Conservation (phyloP, 1,284 basidiomycete species). For the Neolentinus lepideus region DNA sequence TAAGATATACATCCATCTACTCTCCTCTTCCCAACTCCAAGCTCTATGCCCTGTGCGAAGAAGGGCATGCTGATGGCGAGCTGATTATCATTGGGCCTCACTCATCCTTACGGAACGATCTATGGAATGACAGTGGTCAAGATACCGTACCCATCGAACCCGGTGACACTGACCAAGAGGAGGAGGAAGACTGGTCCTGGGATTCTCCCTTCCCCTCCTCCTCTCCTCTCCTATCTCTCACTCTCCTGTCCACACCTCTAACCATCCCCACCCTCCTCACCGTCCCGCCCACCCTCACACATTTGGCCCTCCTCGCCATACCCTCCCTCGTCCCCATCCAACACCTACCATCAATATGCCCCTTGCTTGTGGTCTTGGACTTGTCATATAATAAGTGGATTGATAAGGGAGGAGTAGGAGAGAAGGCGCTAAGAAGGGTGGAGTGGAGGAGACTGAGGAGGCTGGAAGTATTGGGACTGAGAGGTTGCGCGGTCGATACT, state of each 20-base stretch:
- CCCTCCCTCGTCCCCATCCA: slow-evolving; percentile 38
- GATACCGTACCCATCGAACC: neutral
- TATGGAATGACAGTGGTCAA: slow-evolving; percentile 25
- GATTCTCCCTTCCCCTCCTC: slow-evolving; percentile 14
- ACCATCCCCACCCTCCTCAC: slow-evolving; percentile 30
- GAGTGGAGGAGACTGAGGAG: slow-evolving; percentile 48
- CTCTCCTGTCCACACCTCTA: slow-evolving; percentile 25
- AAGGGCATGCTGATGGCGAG: slow-evolving; percentile 52
- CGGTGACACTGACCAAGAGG: slow-evolving; percentile 18
- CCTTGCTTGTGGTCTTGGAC: slow-evolving; percentile 54
- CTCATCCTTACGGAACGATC: slow-evolving; percentile 33
- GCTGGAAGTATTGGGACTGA: slow-evolving; percentile 44
- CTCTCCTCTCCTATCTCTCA: slow-evolving; percentile 21
- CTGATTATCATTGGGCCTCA: slow-evolving; percentile 52
- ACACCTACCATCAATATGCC: slow-evolving; percentile 51
- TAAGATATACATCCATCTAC: slow-evolving; percentile 50
- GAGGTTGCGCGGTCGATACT: slow-evolving; percentile 37
- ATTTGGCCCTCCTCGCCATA: slow-evolving; percentile 45
- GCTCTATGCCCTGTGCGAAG: slow-evolving; percentile 40
- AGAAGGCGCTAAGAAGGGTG: slow-evolving; percentile 37
- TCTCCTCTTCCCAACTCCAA: slow-evolving; percentile 40
- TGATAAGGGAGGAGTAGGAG: slow-evolving; percentile 19
- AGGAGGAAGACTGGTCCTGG: slow-evolving; percentile 14
- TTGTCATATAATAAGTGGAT: slow-evolving; percentile 66
- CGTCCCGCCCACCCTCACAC: slow-evolving; percentile 52